phyloP scores from a whole-genome alignment of 2,329 filamentous ascomycete species.

The Gaeumannomyces sp. region DNA sequence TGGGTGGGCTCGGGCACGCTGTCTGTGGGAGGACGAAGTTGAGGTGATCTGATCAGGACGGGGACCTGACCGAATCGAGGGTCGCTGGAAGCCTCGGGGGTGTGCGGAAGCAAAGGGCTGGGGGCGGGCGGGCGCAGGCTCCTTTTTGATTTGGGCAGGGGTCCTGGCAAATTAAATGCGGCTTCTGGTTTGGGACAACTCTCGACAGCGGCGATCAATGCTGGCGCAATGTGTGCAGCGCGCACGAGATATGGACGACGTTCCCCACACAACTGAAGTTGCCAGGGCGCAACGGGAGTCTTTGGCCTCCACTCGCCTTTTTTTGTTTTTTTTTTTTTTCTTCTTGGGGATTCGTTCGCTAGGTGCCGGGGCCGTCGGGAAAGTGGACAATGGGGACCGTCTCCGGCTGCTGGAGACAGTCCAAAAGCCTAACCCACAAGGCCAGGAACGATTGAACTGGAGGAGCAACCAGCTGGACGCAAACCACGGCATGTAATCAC shows the following conservation, averaged over 20 bases:
- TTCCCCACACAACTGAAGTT: neutral
- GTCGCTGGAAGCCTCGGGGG: neutral
- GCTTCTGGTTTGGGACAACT: slow-evolving; percentile 5
- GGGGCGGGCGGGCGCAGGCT: too few species aligned
- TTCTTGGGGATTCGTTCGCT: neutral
- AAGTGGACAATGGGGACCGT: slow-evolving; percentile 1
- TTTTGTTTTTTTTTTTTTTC: neutral
- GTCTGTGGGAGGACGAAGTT: neutral
- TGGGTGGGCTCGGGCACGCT: neutral
- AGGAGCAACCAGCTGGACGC: neutral
- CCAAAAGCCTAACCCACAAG: neutral
- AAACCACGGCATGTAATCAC: neutral
- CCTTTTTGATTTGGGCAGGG: neutral
- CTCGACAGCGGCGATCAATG: slow-evolving; percentile 6
- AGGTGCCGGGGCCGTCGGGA: neutral
- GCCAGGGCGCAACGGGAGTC: neutral
- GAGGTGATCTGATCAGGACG: neutral
- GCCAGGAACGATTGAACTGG: neutral
- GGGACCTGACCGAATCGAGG: neutral
- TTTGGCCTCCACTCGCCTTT: neutral
- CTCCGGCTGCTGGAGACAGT: too few species aligned
- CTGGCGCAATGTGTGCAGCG: neutral
- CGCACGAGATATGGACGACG: neutral
- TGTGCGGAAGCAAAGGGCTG: neutral
- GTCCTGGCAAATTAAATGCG: slow-evolving; percentile 6